Conservation (phyloP, 2,329 filamentous ascomycete species). For the Botrytis paeoniae region DNA sequence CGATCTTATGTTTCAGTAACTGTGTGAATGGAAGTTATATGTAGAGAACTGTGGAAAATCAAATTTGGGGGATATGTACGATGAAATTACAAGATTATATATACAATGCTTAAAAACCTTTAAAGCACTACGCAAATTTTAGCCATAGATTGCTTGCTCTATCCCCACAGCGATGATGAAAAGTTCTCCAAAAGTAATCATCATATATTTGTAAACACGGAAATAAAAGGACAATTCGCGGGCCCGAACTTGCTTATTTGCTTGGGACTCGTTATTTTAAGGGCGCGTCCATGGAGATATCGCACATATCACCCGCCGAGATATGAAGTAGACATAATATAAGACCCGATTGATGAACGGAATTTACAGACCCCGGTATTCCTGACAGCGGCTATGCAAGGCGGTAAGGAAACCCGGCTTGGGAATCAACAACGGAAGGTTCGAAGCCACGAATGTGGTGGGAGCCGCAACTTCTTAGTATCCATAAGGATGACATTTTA, state of each 20-base stretch:
- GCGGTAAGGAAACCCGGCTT: conserved; percentile 4
- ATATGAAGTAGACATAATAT: too few species aligned
- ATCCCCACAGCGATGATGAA: neutral
- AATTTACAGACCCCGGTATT: neutral
- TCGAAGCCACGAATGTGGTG: neutral
- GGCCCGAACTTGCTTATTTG: neutral
- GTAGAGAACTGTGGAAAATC: neutral
- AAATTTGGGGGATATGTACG: neutral
- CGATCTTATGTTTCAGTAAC: neutral
- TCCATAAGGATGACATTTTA: neutral
- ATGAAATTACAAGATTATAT: neutral
- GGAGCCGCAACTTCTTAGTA: neutral
- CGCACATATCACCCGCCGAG: neutral
- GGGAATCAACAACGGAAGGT: neutral
- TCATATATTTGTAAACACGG: neutral
- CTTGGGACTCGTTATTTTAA: neutral
- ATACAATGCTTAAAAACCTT: neutral
- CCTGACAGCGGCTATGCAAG: neutral
- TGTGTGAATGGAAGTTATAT: neutral
- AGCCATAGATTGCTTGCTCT: neutral
- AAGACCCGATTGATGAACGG: neutral
- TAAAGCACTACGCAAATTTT: neutral
- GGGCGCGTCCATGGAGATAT: conserved; percentile 1
- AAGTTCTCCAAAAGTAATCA: neutral
- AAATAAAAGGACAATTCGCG: neutral